Base-by-base conservation (phyloP, 2,329 filamentous ascomycete genomes). In the Fusarium poae region DNA sequence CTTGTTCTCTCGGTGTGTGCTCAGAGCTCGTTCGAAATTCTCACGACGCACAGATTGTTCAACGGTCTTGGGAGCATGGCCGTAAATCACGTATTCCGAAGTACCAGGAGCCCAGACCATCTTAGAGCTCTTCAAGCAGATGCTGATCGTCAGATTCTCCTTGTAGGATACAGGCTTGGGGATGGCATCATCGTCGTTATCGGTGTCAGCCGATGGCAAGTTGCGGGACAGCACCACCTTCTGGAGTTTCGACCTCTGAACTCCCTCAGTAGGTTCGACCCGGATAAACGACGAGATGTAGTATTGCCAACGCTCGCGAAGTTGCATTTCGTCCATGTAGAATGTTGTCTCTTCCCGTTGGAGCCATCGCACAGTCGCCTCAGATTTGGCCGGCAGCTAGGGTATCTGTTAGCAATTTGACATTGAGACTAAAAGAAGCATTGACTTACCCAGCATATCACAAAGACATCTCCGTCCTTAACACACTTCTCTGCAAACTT, bases 211-310 rank as follows among this genome's bases (percentile, higher is more conserved):
- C 68, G 83, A 82, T 1, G 90, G 89, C 37, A 93, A 82, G 77
- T 92, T 94, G 60, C 92, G 90, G 51, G 88, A 86, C 18, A 95
- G 83, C 60, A 94, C 88, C 6, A 89, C 86, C 79, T 89, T 91
- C 65, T 86, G 88, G 74, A 93, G 84, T 48, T 86, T 87, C 8
- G 85, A 85, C 50, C 89, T 84, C 9, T 86, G 82, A 4, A 96
- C 86, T 16, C 92, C 92, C 79, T 96, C 92, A 0, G 96, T 99
- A 3, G 93, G 92, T 75, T 97, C 93, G 25, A 94, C 87, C 67
- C 93, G 92, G 71, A 93, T 92, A 79, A 92, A 98, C 0, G 94
- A 94, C 20, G 95, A 94, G 59, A 97, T 93, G 77, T 99, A 99
- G 81, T 97, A 97, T 73, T 95, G 92, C 96, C 96, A 99, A 39